phyloP scores from a whole-genome alignment of 192 early-diverging fungal genomes.

The Backusella morwellensis region DNA sequence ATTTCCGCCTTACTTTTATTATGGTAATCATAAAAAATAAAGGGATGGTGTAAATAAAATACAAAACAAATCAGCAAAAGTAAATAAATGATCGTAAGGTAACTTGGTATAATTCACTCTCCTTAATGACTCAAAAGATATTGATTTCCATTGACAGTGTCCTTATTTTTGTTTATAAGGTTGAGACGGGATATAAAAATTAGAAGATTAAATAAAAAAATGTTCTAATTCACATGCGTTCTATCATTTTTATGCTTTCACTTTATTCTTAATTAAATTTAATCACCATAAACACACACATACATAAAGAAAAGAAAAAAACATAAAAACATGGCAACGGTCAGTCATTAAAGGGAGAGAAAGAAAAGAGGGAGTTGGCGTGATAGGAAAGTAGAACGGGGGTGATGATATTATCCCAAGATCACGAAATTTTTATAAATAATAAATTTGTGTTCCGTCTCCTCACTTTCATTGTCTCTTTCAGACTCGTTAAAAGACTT shows the following conservation, averaged over 20 bases:
- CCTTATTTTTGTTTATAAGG: not conserved
- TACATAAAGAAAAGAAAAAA: not conserved
- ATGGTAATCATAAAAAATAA: not conserved
- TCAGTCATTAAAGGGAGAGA: not conserved
- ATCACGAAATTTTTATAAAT: not conserved
- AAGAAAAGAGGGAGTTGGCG: not conserved
- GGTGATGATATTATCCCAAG: not conserved
- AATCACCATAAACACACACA: not conserved
- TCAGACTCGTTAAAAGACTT: not conserved
- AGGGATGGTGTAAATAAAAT: not conserved
- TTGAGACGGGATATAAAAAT: not conserved
- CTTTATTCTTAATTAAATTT: not conserved
- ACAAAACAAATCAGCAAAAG: not conserved
- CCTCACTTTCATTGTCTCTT: not conserved
- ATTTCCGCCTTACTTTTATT: not conserved
- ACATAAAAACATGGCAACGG: not conserved
- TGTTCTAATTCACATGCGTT: not conserved
- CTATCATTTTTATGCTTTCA: not conserved
- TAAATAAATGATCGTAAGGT: not conserved
- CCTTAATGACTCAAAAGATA: not conserved
- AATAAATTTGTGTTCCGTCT: not conserved
- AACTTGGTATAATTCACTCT: not conserved
- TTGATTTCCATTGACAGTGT: not conserved
- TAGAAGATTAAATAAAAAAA: not conserved
- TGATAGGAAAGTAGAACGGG: not conserved